A percentile compares a stretch with the other conserved stretches of the same genome.
These are phyloP conservation scores for Fusarium sp. DNA, from an alignment of 2,329 filamentous ascomycete genomes.

Conservation along the genomic window DNA sequence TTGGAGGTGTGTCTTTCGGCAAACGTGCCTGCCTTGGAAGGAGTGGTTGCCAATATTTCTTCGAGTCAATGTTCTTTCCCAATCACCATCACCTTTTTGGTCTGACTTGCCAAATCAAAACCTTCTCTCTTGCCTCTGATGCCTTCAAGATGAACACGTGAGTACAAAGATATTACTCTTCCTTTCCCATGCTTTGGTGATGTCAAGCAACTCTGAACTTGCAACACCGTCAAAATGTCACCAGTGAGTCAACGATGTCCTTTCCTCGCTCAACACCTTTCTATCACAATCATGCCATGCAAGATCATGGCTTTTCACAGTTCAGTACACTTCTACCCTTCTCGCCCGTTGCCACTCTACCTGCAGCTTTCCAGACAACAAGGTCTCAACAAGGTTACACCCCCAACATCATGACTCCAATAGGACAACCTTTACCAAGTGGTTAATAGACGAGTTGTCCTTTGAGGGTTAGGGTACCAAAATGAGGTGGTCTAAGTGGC, in stretches of 20 bases:
- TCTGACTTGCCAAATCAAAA: background rate
- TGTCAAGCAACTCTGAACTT: background rate
- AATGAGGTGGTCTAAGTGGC: background rate
- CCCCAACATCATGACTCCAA: background rate
- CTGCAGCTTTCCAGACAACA: accelerated
- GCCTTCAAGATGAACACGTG: background rate
- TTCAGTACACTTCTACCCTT: accelerated
- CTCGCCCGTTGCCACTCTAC: accelerated
- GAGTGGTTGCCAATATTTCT: background rate
- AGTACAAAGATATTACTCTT: background rate
- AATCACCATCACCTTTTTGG: background rate
- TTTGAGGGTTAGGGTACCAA: accelerated
- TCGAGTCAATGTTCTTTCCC: background rate
- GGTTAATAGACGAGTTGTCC: background rate
- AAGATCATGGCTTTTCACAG: accelerated
- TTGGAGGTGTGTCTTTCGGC: background rate
- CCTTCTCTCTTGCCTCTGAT: background rate
- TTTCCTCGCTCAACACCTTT: background rate
- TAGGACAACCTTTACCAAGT: background rate
- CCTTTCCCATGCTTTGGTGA: background rate
- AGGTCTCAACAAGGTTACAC: background rate
- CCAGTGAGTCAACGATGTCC: background rate
- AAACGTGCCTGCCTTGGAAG: background rate
- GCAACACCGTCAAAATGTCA: background rate
- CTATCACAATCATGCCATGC: background rate